These are phyloP conservation scores for Diphasiastrum complanatum DNA, from an alignment of 83 land plant species.

Conservation along the genomic window DNA sequence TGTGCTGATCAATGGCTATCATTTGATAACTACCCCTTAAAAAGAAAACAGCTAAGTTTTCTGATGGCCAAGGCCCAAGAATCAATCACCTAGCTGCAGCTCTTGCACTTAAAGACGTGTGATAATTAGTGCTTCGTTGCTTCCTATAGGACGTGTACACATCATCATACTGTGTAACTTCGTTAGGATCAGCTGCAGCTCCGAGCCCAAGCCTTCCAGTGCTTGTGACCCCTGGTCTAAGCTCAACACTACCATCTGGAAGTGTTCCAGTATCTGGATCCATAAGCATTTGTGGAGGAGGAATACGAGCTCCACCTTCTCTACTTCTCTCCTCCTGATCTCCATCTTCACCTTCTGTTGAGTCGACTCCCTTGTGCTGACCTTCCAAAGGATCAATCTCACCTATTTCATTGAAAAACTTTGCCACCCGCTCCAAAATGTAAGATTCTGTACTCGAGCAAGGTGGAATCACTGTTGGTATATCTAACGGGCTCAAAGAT, in stretches of 20 bases:
- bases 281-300: slow-evolving; percentile 68
- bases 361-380: slow-evolving; percentile 38
- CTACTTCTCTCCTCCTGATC: slow-evolving; percentile 52
- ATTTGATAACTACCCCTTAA: too few species aligned
- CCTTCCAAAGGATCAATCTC: slow-evolving; percentile 87
- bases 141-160: slow-evolving; percentile 88
- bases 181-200: slow-evolving; percentile 84
- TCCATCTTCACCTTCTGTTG: slow-evolving; percentile 24
- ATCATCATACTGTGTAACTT: slow-evolving; percentile 87
- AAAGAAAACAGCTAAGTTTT: too few species aligned
- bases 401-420: slow-evolving; percentile 88
- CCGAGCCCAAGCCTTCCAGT: slow-evolving; percentile 86
- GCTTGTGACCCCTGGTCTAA: slow-evolving; percentile 51
- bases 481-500: slow-evolving; percentile 80
- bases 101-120: slow-evolving; percentile 84
- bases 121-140: slow-evolving; percentile 87
- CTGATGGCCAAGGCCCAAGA: too few species aligned
- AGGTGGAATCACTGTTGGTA: slow-evolving; percentile 90
- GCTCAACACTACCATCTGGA: slow-evolving; percentile 81
- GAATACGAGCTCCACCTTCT: slow-evolving; percentile 92
- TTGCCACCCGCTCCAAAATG: slow-evolving; percentile 74
- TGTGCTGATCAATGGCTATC: too few species aligned
- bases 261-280: slow-evolving; percentile 70
- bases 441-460: slow-evolving; percentile 60
- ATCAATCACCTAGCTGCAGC: slow-evolving; percentile 63